Evolutionary conservation across 345 rosid species (phyloP).

Genomic region (Geranium rotundifolium): DNA sequence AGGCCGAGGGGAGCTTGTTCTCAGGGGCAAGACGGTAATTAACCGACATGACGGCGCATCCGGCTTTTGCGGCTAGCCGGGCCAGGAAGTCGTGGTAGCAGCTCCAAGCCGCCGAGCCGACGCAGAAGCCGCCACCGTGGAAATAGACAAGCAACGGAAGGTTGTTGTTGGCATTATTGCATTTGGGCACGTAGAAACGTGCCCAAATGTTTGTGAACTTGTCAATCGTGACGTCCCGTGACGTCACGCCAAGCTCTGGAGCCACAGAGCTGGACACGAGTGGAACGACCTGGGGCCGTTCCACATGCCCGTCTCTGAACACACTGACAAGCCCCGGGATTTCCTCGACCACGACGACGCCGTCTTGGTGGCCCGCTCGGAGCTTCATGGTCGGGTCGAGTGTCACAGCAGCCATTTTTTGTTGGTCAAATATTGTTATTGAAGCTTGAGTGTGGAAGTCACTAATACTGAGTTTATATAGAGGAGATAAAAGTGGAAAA

Average conservation of each 20-base stretch:
- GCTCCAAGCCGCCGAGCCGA: conserved; percentile 52
- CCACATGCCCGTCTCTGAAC: conserved; percentile 57
- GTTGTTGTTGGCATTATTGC: conserved; percentile 15
- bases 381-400: conserved; percentile 16
- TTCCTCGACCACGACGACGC: conserved; percentile 37
- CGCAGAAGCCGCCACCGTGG: conserved; percentile 64
- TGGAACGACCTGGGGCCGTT: conserved; percentile 40
- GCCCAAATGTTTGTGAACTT: conserved; percentile 46
- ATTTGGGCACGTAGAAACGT: conserved; percentile 47
- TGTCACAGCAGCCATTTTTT: conserved; percentile 37
- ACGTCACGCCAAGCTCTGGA: conserved; percentile 31
- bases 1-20: conserved; percentile 50
- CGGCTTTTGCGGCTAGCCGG: conserved; percentile 25
- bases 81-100: conserved; percentile 54
- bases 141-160: conserved; percentile 52
- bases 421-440: neutral
- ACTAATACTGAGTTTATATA: neutral
- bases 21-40: conserved; percentile 57
- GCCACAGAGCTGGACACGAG: conserved; percentile 30
- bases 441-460: neutral
- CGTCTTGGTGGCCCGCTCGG: conserved; percentile 26
- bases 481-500: too few species aligned
- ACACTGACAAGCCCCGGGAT: conserved; percentile 59
- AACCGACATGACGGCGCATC: conserved; percentile 37
- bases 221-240: conserved; percentile 44